phyloP scores from a whole-genome alignment of 75 land plant genomes.

The Pinus tabuliformis region DNA sequence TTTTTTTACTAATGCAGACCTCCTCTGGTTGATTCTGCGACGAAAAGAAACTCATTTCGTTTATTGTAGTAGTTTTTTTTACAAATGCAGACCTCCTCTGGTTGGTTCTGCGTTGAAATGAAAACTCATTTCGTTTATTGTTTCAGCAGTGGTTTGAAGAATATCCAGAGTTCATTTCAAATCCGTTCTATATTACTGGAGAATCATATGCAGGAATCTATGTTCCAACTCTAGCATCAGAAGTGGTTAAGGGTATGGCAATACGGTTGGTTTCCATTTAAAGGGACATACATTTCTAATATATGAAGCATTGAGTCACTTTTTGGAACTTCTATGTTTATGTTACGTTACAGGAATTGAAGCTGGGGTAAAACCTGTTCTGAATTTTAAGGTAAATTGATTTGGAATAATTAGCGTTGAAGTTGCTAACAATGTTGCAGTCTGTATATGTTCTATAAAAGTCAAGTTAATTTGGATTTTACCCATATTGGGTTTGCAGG shows the following conservation, averaged over 20 bases:
- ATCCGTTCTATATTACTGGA: conserved; percentile 79
- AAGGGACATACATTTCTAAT: too few relatives aligned
- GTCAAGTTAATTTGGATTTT: neutral
- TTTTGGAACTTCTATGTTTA: neutral
- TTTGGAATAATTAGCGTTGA: neutral
- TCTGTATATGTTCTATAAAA: neutral
- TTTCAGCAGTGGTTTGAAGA: conserved; percentile 17
- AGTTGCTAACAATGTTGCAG: neutral
- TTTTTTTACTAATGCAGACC: neutral
- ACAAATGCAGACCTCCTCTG: too few relatives aligned
- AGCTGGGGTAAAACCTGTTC: conserved; percentile 49
- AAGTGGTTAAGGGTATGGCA: conserved; percentile 66
- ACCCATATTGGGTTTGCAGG: conserved; percentile 33
- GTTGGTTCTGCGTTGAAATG: neutral
- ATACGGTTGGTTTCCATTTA: neutral
- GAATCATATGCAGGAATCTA: conserved; percentile 95
- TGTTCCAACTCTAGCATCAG: conserved; percentile 76
- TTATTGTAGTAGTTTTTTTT: conserved; percentile 59
- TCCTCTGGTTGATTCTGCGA: neutral
- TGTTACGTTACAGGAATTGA: conserved; percentile 55
- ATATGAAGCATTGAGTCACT: neutral
- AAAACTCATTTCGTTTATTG: too few relatives aligned
- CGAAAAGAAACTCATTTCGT: too few relatives aligned
- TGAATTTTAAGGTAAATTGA: conserved; percentile 73
- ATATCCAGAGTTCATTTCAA: conserved; percentile 74